These are phyloP conservation scores for Poronia punctata DNA, from an alignment of 495 filamentous ascomycete species.

Conservation along the genomic window DNA sequence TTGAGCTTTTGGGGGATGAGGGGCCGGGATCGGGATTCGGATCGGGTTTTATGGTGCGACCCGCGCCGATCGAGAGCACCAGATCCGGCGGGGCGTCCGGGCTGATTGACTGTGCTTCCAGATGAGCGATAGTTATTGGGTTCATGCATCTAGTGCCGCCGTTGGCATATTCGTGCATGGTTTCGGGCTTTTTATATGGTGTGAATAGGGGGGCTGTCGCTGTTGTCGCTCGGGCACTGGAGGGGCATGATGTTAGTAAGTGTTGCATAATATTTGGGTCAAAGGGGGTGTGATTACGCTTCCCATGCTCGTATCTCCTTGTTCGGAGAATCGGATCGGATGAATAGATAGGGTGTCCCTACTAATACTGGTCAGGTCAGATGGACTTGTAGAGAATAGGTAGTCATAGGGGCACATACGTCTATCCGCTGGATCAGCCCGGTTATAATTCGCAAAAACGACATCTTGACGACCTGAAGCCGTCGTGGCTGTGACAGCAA, in stretches of 20 bases:
- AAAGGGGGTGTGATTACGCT: constrained; percentile 28
- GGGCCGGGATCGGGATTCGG: constrained; percentile 11
- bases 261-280: not conserved
- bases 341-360: constrained; percentile 34
- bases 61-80: constrained; percentile 42
- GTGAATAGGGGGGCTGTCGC: constrained; percentile 45
- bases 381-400: not conserved
- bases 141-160: constrained; percentile 42
- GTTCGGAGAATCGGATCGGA: constrained; percentile 33
- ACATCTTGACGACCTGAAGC: constrained; percentile 29
- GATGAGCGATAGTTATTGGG: constrained; percentile 38
- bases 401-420: constrained; percentile 2
- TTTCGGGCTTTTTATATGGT: constrained; percentile 32
- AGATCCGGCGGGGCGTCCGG: constrained; percentile 37
- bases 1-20: constrained; percentile 14
- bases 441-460: constrained; percentile 49
- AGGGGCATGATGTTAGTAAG: constrained; percentile 8
- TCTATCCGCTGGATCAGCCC: constrained; percentile 13
- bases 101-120: constrained; percentile 45
- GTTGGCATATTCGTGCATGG: constrained; percentile 35
- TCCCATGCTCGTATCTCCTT: constrained; percentile 47
- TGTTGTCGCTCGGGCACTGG: constrained; percentile 39
- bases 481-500: constrained; percentile 42
- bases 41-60: constrained; percentile 21
- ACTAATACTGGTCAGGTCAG: not conserved